Conservation (phyloP, 1,284 basidiomycete genomes). For the Ceratobasidium sp. region DNA sequence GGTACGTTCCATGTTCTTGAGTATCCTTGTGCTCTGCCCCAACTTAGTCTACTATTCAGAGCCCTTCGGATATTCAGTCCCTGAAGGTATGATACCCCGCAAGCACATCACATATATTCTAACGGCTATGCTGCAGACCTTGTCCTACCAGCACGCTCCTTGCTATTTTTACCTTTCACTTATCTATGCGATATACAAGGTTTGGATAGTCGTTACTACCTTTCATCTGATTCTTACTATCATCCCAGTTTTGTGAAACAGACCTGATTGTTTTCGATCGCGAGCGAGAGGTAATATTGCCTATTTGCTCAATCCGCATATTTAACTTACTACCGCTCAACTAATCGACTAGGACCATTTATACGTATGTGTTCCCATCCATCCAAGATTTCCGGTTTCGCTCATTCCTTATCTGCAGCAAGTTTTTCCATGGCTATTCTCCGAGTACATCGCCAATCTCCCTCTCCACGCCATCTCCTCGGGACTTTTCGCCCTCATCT, state of each 20-base stretch:
- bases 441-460: conserved; percentile 57
- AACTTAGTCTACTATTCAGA: too few species aligned
- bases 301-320: neutral
- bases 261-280: conserved; percentile 65
- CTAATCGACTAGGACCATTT: conserved; percentile 49
- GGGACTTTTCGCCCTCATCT: conserved; percentile 55
- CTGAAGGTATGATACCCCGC: conserved; percentile 57
- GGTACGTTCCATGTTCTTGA: conserved; percentile 17
- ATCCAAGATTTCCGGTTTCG: neutral
- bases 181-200: conserved; percentile 50
- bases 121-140: conserved; percentile 35
- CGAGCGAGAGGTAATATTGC: conserved; percentile 59
- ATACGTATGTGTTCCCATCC: conserved; percentile 47
- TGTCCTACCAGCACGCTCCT: conserved; percentile 54
- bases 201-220: neutral
- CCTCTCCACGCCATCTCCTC: conserved; percentile 57
- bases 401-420: conserved; percentile 51
- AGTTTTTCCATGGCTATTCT: conserved; percentile 59
- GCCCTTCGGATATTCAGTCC: conserved; percentile 61
- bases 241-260: conserved; percentile 58
- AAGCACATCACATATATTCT: neutral
- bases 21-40: too few species aligned
- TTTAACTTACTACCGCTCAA: neutral
- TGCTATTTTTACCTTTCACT: conserved; percentile 57
- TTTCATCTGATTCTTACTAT: conserved; percentile 52